phyloP scores from a whole-genome alignment of 2,329 filamentous ascomycete species.

The Calonectria montana region DNA sequence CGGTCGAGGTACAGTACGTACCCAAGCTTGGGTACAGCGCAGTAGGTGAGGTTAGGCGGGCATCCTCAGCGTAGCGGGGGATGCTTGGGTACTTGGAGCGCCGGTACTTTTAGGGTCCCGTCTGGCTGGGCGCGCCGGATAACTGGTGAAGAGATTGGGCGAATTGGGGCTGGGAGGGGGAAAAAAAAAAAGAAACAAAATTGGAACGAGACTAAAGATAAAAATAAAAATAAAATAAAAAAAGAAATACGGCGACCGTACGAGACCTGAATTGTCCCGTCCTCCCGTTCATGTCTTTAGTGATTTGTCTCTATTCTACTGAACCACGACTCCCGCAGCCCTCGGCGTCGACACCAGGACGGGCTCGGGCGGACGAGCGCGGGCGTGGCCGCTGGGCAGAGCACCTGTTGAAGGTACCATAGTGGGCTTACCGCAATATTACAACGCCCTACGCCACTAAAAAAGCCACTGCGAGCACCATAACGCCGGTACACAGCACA shows the following conservation, averaged over 20 bases:
- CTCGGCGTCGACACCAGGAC: neutral
- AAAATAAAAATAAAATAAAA: slow-evolving; percentile 7
- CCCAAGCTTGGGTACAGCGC: slow-evolving; percentile 14
- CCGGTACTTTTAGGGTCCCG: slow-evolving; percentile 8
- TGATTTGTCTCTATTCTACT: neutral
- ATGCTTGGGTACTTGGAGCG: slow-evolving; percentile 1
- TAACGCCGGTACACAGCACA: neutral
- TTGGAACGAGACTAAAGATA: slow-evolving; percentile 3
- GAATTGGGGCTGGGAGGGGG: neutral
- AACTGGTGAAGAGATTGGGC: slow-evolving; percentile 6
- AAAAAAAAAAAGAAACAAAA: slow-evolving; percentile 4
- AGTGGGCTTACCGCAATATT: neutral
- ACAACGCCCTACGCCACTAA: slow-evolving; percentile 1
- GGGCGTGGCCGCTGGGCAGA: neutral
- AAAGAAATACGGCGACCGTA: neutral
- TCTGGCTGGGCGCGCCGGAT: neutral
- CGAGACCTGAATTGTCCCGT: neutral
- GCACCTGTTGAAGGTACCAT: neutral
- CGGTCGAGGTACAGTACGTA: slow-evolving; percentile 17
- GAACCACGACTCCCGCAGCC: neutral
- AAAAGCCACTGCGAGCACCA: slow-evolving; percentile 6
- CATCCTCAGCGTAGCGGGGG: slow-evolving; percentile 8
- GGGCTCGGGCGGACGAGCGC: neutral
- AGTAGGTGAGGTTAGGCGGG: slow-evolving; percentile 7
- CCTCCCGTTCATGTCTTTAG: neutral